Evolutionary conservation across 2,329 filamentous ascomycete genomes (phyloP).

Genomic region (Paecilomyces sp.): DNA sequence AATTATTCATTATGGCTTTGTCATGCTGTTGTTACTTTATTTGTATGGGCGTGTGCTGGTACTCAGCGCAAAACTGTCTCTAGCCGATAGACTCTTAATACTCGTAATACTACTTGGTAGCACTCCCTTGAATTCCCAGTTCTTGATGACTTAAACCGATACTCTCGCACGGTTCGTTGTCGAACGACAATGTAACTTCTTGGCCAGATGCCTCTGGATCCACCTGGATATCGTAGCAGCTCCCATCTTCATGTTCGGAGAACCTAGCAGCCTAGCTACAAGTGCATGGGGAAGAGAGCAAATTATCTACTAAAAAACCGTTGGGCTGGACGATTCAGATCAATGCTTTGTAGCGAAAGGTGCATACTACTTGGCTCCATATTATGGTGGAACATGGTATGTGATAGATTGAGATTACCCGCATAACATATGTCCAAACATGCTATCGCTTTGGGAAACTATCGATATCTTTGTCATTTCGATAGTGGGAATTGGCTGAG

Average conservation of each 20-base stretch:
- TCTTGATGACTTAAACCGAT: too few relatives aligned
- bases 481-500: too few relatives aligned
- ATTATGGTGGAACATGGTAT: neutral
- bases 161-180: too few relatives aligned
- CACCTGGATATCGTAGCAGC: neutral
- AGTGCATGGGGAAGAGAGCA: too few relatives aligned
- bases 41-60: neutral
- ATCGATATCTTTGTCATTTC: neutral
- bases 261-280: too few relatives aligned
- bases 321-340: too few relatives aligned
- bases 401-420: neutral
- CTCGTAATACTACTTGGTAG: neutral
- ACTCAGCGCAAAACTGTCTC: neutral
- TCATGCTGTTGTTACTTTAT: neutral
- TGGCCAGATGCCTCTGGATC: neutral
- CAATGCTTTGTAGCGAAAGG: too few relatives aligned
- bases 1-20: neutral
- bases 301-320: too few relatives aligned
- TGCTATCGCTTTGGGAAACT: constrained; percentile 6
- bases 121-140: too few relatives aligned
- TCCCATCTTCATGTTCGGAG: neutral
- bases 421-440: neutral
- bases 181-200: too few relatives aligned
- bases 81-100: neutral
- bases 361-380: neutral